phyloP scores from a whole-genome alignment of 1,284 basidiomycete species.

The Cutaneotrichosporon sp. region DNA sequence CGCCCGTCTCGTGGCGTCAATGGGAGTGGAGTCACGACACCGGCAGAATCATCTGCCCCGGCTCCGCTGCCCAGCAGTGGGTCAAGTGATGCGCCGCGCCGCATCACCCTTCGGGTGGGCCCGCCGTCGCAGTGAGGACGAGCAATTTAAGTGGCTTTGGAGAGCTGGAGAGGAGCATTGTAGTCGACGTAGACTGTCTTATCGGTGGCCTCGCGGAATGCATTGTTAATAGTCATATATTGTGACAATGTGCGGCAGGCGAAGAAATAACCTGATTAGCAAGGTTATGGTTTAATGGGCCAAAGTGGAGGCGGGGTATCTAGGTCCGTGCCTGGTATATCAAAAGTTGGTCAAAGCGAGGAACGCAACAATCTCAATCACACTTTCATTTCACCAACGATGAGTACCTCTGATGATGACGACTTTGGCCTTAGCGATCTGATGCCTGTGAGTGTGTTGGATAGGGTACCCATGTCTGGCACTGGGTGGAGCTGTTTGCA shows the following conservation, averaged over 20 bases:
- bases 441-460: constrained; percentile 43
- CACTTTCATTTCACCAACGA: constrained; percentile 9
- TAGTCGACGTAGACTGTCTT: not conserved
- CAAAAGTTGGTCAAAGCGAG: constrained; percentile 2
- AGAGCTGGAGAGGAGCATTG: not conserved
- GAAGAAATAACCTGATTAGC: not conserved
- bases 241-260: not conserved
- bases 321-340: constrained; percentile 1
- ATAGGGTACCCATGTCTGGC: not conserved
- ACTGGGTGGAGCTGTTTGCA: not conserved
- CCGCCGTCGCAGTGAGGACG: not conserved
- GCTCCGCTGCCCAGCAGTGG: not conserved
- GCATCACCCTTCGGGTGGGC: not conserved
- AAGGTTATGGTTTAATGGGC: not conserved
- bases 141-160: not conserved
- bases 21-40: not conserved
- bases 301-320: not conserved
- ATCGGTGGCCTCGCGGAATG: not conserved
- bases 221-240: not conserved
- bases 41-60: not conserved
- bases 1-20: not conserved
- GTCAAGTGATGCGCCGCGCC: not conserved
- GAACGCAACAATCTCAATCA: not conserved
- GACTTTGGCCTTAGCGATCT: constrained; percentile 50
- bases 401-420: constrained; percentile 36